Evolutionary conservation across 129 eudicot genomes (phyloP).

Genomic region (Lactuca sativa): DNA sequence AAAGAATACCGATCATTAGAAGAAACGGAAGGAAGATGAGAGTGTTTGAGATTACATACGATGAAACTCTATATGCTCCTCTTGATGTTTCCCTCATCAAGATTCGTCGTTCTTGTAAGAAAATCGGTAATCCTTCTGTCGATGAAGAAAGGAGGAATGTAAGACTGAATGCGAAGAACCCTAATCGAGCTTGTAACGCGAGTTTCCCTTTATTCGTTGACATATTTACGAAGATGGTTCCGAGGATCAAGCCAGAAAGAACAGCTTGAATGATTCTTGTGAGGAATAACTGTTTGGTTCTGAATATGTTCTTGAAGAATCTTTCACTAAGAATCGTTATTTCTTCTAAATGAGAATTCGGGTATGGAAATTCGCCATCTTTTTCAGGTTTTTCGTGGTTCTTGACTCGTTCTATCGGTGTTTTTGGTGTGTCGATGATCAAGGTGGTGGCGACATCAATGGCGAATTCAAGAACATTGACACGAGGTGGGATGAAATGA

Average conservation of each 20-base stretch:
- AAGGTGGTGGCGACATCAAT: slow-evolving; percentile 58
- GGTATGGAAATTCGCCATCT: slow-evolving; percentile 21
- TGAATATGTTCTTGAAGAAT: slow-evolving; percentile 71
- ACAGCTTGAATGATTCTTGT: slow-evolving; percentile 71
- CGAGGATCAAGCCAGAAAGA: slow-evolving; percentile 67
- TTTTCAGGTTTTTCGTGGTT: slow-evolving; percentile 6
- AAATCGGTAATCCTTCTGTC: slow-evolving; percentile 90
- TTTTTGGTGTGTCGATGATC: slow-evolving; percentile 33
- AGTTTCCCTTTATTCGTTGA: slow-evolving; percentile 41
- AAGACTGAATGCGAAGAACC: slow-evolving; percentile 88
- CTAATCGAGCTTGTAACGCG: slow-evolving; percentile 70
- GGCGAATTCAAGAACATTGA: slow-evolving; percentile 92
- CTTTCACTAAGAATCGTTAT: slow-evolving; percentile 57
- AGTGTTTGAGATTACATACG: slow-evolving; percentile 87
- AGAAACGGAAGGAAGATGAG: slow-evolving; percentile 87
- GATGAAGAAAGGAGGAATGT: slow-evolving; percentile 83
- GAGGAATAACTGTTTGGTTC: slow-evolving; percentile 81
- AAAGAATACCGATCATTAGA: slow-evolving; percentile 57
- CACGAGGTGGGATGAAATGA: slow-evolving; percentile 57
- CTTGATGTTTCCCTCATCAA: slow-evolving; percentile 80
- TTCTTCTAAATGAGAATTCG: slow-evolving; percentile 60
- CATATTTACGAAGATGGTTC: slow-evolving; percentile 65
- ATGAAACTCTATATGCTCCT: slow-evolving; percentile 85
- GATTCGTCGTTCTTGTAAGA: slow-evolving; percentile 78
- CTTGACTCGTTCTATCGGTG: slow-evolving; percentile 13